Evolutionary conservation across 192 early-diverging fungal genomes (phyloP).

Genomic region (Phycomyces nitens): DNA sequence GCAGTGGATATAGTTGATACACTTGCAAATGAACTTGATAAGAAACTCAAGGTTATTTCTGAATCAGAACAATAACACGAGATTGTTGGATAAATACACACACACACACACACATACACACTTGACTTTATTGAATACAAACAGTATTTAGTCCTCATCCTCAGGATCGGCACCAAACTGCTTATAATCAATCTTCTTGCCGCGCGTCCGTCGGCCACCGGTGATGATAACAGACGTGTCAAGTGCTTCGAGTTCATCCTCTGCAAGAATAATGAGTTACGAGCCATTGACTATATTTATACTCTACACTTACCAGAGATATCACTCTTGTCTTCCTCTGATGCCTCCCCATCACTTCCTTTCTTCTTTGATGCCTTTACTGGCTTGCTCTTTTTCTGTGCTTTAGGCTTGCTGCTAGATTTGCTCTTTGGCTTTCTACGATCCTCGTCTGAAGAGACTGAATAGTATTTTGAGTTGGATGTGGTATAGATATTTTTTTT

Average conservation of each 20-base stretch:
- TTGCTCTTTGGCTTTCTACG: constrained; percentile 10
- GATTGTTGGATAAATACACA: too few relatives aligned
- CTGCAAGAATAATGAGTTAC: constrained; percentile 26
- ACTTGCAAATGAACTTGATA: constrained; percentile 23
- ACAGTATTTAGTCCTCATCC: constrained; percentile 33
- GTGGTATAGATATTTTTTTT: neutral
- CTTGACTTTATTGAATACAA: constrained; percentile 3
- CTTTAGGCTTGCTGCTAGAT: constrained; percentile 4
- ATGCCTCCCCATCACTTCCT: constrained; percentile 29
- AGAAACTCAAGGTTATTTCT: constrained; percentile 15
- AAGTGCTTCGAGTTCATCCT: constrained; percentile 57
- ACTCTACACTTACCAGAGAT: constrained; percentile 36
- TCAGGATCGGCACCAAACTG: constrained; percentile 63
- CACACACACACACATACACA: too few relatives aligned
- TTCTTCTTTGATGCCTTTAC: constrained; percentile 11
- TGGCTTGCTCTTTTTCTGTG: constrained; percentile 6
- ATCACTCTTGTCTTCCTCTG: constrained; percentile 38
- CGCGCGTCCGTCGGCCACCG: constrained; percentile 62
- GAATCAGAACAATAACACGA: neutral
- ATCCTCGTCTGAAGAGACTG: constrained; percentile 2
- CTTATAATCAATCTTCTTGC: constrained; percentile 69
- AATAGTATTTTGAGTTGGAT: neutral
- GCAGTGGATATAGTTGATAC: constrained; percentile 17
- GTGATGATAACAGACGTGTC: constrained; percentile 63
- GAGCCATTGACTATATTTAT: neutral